Base-by-base conservation (phyloP, 768 basidiomycete species). In the Tubosaeta brunneosetosa region DNA sequence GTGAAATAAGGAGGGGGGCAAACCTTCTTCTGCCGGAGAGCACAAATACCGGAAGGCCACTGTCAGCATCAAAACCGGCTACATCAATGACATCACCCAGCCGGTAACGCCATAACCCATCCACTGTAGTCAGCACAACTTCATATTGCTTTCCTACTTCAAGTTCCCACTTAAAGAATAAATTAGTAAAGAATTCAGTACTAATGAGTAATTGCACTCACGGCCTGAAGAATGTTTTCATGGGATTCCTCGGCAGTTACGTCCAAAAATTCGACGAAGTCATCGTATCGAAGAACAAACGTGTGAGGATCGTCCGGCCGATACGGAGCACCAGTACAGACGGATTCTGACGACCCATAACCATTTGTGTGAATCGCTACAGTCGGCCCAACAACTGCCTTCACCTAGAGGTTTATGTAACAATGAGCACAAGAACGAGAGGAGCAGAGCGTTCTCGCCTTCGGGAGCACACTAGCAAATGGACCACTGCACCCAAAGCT, bases 401-500 rank as follows among this genome's bases (percentile, higher is more conserved):
- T 52, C 29, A 52, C 22, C 51, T 56, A 26, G 2, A 26, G 3
- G 27, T 31, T n/a, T 17, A 16, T 10, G 6, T 29, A 29, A 17
- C 22, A 36, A n/a, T 56, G 4, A 19, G 44, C 12, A 4, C 22
- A 34, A 22, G 19, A 14, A 49, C 22, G 19, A 25, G 19, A 16
- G 19, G 16, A 12, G 29, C n/a, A 10, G 8, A n/a, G 4, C 17
- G 6, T n/a, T 14, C 46, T 34, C 16, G 12, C 55, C 44, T 41
- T 46, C 7, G 51, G 38, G 1, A 50, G 22, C 3, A 33, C 43
- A 3, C 49, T 50, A 3, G 43, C 44, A 19, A 53, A 53, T 7
- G 38, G 17, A 31, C 55, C 55, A 37, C 51, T 53, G n/a, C 51
- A 52, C 12, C 17, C 19, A 41, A 41, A 22, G 22, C 22, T 22